Evolutionary conservation across 202 grass and related monocot species (phyloP), one percentile per base, ranked within the genome.

Genomic region (Setaria viridis): DNA sequence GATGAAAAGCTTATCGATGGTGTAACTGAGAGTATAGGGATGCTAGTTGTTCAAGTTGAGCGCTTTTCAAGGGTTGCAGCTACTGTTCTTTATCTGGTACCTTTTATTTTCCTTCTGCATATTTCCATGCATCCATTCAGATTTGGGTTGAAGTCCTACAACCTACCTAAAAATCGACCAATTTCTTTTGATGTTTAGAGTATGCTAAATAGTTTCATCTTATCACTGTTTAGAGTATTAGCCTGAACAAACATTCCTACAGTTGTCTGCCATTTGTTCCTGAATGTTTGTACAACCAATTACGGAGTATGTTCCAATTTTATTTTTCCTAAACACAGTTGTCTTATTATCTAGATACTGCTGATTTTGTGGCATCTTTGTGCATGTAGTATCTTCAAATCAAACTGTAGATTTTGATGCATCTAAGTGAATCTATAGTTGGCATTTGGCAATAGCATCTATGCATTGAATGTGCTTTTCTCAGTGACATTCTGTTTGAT

Each of bases 11-110:
- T 98, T 85, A 94, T 92, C 46, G 88, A 94, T 91, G 84, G 82
- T 82, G 91, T 95, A 60, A 95, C 88, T 76, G 93, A 98, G 83
- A 93, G 66, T 81, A 85, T 87, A 69, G 95, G 91, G 57, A 98
- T 98, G 95, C 68, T 98, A 62, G 87, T 91, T 85, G 87, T 98
- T 76, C 95, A 98, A 94, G 88, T 91, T 70, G 91, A 98, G 87
- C 84, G 91, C 21, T 95, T 98, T 91, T 95, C 91, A 79, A 95
- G 89, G 86, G 84, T 98, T 80, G 74, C 89, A 14, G 81, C 89
- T 79, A 95, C 86, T 42, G 89, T 95, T 70, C 72, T 98, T 50
- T 92, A 92, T 87, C 88, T 90, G 95, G 95, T 98, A 91, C 21
- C 5, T 41, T 48, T 59, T 84, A 16, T 73, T 70, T 48, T 25